Evolutionary conservation across 2,329 filamentous ascomycete species (phyloP).

Genomic region (Fusarium penzigii): DNA sequence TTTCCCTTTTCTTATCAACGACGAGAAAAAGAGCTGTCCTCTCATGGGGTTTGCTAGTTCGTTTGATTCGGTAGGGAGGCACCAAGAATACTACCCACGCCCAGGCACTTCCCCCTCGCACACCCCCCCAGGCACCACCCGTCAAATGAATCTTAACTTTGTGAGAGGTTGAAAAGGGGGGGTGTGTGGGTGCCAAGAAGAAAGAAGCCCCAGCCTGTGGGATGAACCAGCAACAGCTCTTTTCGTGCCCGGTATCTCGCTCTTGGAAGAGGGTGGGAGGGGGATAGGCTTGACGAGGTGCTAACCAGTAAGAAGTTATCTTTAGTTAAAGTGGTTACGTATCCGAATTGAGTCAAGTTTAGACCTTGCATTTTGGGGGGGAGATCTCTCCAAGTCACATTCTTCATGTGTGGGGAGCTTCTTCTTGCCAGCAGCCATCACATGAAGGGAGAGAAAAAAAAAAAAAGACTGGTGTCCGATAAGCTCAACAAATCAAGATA

Average conservation of each 20-base stretch:
- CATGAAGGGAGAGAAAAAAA: too few relatives aligned
- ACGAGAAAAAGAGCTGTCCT: neutral
- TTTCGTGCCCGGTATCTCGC: constrained; percentile 3
- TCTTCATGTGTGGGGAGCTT: neutral
- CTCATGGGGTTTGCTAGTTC: too few relatives aligned
- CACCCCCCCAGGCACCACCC: too few relatives aligned
- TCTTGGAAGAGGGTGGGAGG: constrained; percentile 8
- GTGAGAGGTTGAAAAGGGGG: too few relatives aligned
- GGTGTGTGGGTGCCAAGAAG: too few relatives aligned
- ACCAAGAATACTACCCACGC: too few relatives aligned
- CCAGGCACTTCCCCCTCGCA: too few relatives aligned
- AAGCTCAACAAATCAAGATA: neutral
- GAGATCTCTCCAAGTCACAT: neutral
- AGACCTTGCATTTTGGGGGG: constrained; percentile 10
- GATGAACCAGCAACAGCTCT: too few relatives aligned
- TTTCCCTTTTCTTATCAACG: constrained; percentile 13
- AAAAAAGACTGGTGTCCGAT: neutral
- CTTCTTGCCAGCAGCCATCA: too few relatives aligned
- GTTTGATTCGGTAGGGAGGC: too few relatives aligned
- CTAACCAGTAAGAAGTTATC: constrained; percentile 25
- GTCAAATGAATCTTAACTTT: too few relatives aligned
- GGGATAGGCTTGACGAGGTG: constrained; percentile 1
- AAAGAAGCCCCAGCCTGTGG: too few relatives aligned
- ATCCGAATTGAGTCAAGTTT: constrained; percentile 37
- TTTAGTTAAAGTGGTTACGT: constrained; percentile 33